phyloP scores from a whole-genome alignment of 495 filamentous ascomycete genomes.

The Penicillium goetzii region DNA sequence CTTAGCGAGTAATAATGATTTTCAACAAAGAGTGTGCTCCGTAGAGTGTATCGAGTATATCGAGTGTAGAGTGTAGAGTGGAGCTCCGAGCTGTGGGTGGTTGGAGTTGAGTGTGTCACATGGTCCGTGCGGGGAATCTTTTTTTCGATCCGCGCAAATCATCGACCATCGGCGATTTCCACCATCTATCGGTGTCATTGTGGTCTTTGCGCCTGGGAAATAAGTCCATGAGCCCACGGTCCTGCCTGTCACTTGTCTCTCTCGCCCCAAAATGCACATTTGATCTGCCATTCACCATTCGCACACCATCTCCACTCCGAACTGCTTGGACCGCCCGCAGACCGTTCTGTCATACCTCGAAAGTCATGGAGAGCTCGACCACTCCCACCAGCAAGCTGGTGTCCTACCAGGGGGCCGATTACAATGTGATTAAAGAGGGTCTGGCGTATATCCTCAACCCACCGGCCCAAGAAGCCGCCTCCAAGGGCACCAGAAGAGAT shows the following conservation, averaged over 20 bases:
- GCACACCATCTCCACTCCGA: constrained; percentile 4
- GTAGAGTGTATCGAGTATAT: no score
- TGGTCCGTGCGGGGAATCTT: constrained; percentile 32
- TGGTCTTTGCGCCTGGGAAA: constrained; percentile 1
- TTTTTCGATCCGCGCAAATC: constrained; percentile 21
- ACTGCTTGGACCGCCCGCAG: constrained; percentile 1
- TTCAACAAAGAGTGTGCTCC: no score
- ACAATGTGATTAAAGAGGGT: constrained; percentile 70
- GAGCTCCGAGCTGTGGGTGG: background rate
- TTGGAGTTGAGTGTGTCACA: background rate
- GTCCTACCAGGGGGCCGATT: constrained; percentile 53
- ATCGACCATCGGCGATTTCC: constrained; percentile 1
- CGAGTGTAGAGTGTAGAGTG: background rate
- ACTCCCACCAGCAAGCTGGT: constrained; percentile 29
- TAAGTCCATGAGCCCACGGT: constrained; percentile 22
- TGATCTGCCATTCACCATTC: constrained; percentile 3
- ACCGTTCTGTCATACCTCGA: constrained; percentile 16
- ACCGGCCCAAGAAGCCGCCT: constrained; percentile 48
- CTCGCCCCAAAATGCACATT: constrained; percentile 21
- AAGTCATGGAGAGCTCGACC: constrained; percentile 26
- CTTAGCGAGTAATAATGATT: no score
- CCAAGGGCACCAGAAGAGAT: constrained; percentile 45
- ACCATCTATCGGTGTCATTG: constrained; percentile 1
- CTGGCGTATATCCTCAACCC: constrained; percentile 67
- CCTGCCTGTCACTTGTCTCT: constrained; percentile 6